Evolutionary conservation across 805 yeast species (phyloP).

Genomic region (Candida maesae): DNA sequence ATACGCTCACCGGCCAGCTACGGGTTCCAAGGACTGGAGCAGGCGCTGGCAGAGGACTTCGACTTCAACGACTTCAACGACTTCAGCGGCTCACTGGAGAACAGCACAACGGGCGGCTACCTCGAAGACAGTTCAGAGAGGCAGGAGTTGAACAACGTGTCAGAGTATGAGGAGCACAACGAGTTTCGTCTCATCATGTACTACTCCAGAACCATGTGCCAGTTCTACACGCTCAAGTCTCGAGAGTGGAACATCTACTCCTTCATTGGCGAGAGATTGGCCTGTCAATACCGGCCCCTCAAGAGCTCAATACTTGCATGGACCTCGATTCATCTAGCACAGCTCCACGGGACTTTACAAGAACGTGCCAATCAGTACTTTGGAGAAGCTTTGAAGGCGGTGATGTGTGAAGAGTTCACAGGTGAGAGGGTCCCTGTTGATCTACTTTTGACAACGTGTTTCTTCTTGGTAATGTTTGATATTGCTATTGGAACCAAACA

Average conservation of each 20-base stretch:
- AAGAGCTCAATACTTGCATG: not conserved
- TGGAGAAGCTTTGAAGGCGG: not conserved
- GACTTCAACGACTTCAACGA: not conserved
- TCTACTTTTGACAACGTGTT: not conserved
- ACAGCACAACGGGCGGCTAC: too few relatives aligned
- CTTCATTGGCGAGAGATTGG: not conserved
- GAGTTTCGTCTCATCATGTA: slow-evolving; percentile 1
- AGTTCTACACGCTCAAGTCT: not conserved
- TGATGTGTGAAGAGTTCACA: slow-evolving; percentile 1
- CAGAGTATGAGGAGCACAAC: slow-evolving; percentile 1
- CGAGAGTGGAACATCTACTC: slow-evolving; percentile 2
- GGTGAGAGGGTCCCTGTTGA: not conserved
- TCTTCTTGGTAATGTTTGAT: not conserved
- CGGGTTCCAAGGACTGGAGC: not conserved
- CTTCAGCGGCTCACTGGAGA: not conserved
- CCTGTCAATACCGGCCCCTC: not conserved
- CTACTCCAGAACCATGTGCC: not conserved
- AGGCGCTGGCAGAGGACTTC: not conserved
- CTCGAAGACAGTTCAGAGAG: too few relatives aligned
- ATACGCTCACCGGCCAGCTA: slow-evolving; percentile 1
- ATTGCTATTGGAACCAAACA: not conserved
- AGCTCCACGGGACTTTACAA: not conserved
- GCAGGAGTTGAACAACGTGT: too few relatives aligned
- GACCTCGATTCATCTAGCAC: not conserved
- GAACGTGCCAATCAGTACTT: not conserved